Evolutionary conservation across 1,284 basidiomycete genomes (phyloP).

Genomic region (Naganishia sp.): DNA sequence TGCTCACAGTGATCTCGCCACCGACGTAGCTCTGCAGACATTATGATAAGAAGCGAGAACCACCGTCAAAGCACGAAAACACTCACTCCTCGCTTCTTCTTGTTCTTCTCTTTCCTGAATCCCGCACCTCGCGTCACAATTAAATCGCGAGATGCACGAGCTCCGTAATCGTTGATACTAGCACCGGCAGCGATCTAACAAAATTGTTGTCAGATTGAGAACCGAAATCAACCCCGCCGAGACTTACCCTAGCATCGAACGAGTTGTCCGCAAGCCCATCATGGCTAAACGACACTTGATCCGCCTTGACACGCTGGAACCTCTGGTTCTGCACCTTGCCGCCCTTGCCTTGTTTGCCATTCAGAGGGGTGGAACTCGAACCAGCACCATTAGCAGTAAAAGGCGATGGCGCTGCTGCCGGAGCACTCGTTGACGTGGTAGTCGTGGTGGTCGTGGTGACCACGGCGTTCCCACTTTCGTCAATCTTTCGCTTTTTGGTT

Average conservation of each 20-base stretch:
- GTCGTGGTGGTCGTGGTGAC: constrained; percentile 34
- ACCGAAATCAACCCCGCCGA: not conserved
- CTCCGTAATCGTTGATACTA: constrained; percentile 78
- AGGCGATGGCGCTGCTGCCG: constrained; percentile 17
- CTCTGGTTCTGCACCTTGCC: constrained; percentile 55
- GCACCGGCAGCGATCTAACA: constrained; percentile 60
- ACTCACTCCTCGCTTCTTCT: constrained; percentile 84
- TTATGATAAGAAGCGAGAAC: constrained; percentile 23
- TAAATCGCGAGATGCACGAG: constrained; percentile 78
- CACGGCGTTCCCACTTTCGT: constrained; percentile 27
- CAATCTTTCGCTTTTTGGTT: constrained; percentile 38
- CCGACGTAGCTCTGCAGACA: constrained; percentile 68
- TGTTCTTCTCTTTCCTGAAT: constrained; percentile 99
- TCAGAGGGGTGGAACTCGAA: constrained; percentile 35
- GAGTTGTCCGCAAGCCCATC: constrained; percentile 73
- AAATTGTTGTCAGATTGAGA: constrained; percentile 24
- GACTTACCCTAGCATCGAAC: constrained; percentile 74
- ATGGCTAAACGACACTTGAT: constrained; percentile 63
- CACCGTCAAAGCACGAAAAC: not conserved
- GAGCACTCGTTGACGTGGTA: constrained; percentile 32
- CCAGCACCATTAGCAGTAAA: constrained; percentile 16
- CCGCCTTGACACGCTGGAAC: constrained; percentile 80
- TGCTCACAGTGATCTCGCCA: constrained; percentile 81
- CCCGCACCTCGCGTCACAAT: constrained; percentile 90
- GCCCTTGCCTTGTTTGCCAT: constrained; percentile 37